Evolutionary conservation across 805 yeast species (phyloP), one percentile per base, ranked within the genome.

Genomic region (Saturnispora sekii): DNA sequence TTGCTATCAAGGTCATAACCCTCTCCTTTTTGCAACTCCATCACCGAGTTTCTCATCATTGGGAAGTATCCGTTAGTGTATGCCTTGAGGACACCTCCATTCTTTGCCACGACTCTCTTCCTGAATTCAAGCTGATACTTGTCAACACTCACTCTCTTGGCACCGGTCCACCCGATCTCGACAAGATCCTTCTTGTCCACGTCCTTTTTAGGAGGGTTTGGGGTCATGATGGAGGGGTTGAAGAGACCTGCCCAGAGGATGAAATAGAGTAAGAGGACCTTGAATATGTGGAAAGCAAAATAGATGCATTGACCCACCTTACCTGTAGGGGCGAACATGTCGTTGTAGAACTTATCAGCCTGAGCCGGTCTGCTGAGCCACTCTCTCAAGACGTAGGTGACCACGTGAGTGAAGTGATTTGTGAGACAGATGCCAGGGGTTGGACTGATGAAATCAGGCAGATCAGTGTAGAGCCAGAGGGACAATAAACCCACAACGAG

Each of bases 101-200:
- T 75, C 55, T 75, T 70, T 52, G 78, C 73, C 59, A 84, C 76
- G 56, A 73, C 72, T 53, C 64, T 66, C 41, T 79, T 77, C 56
- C 90, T 77, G 70, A 77, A 82, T 55, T 66, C 70, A 49, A 79
- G 82, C 56, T 75, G 76, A 72, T 81, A 90, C 51, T 78, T 87
- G 34, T 77, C 82, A 26, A 77, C 66, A 16, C 81, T 72, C 11
- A 82, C 82, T 53, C 80, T 79, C 62, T 80, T 82, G 18, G 93
- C 74, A 44, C 96, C 95, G n/a, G 96, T 87, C 97, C 97, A 93
- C 40, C 97, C 97, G 53, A 89, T 66, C 4, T 64, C 63, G 31
- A 78, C 53, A 54, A 89, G 72, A 47, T 74, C 68, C 14, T 81
- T 86, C 49, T 69, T 69, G 41, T 74, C 66, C 39, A 70, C 53